phyloP scores from a whole-genome alignment of 1,139 yeast species.

The Blastobotrys proliferans region DNA sequence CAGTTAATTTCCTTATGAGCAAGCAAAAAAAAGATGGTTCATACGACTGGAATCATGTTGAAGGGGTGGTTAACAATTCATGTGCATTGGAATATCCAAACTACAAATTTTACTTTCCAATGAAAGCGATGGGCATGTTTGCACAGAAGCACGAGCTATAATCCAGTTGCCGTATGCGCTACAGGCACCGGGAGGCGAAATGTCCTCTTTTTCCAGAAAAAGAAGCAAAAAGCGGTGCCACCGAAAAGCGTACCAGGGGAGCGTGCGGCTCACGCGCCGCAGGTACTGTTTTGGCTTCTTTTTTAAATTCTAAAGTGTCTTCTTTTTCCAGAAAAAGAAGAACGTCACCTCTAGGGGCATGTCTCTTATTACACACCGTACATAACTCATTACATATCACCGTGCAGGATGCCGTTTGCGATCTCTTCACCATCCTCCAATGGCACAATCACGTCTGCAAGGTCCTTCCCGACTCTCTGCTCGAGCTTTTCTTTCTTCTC shows the following conservation, averaged over 20 bases:
- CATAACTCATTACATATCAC: conserved; percentile 41
- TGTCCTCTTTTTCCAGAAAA: too few species aligned
- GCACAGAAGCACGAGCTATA: conserved; percentile 27
- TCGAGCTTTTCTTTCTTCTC: conserved; percentile 42
- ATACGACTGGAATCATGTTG: conserved; percentile 80
- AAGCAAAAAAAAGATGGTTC: conserved; percentile 77
- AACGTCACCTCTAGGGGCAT: too few species aligned
- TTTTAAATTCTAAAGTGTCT: neutral
- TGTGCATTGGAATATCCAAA: conserved; percentile 95
- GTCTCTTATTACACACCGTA: neutral
- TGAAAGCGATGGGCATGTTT: conserved; percentile 88
- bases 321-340: too few species aligned
- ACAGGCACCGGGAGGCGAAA: too few species aligned
- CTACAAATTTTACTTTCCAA: conserved; percentile 83
- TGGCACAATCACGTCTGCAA: conserved; percentile 49
- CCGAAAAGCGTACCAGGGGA: too few species aligned
- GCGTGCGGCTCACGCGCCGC: neutral
- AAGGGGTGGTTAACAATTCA: conserved; percentile 94
- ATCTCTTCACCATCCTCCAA: conserved; percentile 55
- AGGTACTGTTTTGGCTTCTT: neutral
- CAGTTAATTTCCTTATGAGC: conserved; percentile 58
- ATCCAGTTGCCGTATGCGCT: too few species aligned
- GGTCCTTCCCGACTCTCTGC: conserved; percentile 57
- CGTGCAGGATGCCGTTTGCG: conserved; percentile 71
- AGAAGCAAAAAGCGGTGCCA: too few species aligned